Evolutionary conservation across 2,329 filamentous ascomycete genomes (phyloP), one percentile per base, ranked within the genome.

Genomic region (Nemania serpens): DNA sequence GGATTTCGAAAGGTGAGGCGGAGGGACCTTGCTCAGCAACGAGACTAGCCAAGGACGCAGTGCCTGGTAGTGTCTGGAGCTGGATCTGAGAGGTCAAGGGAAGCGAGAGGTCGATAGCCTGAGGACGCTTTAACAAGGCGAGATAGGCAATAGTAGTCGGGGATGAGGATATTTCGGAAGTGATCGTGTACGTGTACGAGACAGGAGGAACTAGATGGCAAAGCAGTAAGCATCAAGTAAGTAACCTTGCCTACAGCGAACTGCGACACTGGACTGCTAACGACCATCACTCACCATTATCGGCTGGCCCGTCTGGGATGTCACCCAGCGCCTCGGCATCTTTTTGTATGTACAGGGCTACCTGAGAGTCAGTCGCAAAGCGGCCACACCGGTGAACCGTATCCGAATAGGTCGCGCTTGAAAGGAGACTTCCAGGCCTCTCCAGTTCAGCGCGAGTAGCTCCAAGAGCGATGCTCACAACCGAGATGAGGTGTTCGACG

Each of bases 271-370:
- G 6, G n/a, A n/a, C n/a, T 18, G 10, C 45, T n/a, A 7, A 15
- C 20, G 39, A 68, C n/a, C 48, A 67, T 61, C 18, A 68, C 81
- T 66, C 74, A 84, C 81, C 74, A 68, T 77, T 69, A 62, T 77
- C 75, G 58, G 79, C 77, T 15, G 76, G 69, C 46, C 79, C 83
- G 65, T 85, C 82, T 58, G 83, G 78, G 42, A 79, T 71, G 57
- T 82, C 75, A 50, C 84, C 80, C 12, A 81, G 81, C 65, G 82
- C 79, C 55, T 84, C 78, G 66, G 88, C 74, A 73, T 94, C 91
- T 78, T 97, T 97, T 74, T 95, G 90, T 65, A 97, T 89, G 77
- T 98, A 98, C 65, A 99, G 81, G 57, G 90, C 92, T 64, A 89
- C 88, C 78, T 97, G 92, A 60, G 90, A 84, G 77, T 99, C 96